phyloP scores from a whole-genome alignment of 495 filamentous ascomycete species.

The Trichoderma reesei region DNA sequence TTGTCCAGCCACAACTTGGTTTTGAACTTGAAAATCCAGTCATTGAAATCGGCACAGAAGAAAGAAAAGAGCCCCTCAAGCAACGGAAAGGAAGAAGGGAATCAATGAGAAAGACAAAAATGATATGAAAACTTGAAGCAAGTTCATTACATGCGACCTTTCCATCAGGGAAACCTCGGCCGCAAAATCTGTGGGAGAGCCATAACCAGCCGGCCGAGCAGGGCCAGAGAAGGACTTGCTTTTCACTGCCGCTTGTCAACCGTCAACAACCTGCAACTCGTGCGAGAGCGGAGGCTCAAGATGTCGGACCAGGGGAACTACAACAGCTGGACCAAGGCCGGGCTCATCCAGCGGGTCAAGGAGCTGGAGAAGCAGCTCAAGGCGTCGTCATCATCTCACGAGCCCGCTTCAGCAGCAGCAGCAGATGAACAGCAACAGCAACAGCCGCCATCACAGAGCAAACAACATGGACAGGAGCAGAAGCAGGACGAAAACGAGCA shows the following conservation, averaged over 20 bases:
- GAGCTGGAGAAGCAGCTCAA: constrained; percentile 52
- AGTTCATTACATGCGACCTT: constrained; percentile 5
- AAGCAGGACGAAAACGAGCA: not conserved
- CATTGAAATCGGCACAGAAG: not conserved
- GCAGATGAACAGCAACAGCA: not conserved
- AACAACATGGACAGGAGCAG: not conserved
- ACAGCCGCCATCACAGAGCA: too few relatives aligned
- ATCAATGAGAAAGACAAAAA: not conserved
- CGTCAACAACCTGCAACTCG: not conserved
- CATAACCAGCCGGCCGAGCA: not conserved
- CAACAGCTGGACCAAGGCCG: constrained; percentile 51
- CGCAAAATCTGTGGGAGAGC: constrained; percentile 2
- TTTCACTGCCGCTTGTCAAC: not conserved
- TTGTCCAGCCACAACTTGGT: not conserved
- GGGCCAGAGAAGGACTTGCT: not conserved
- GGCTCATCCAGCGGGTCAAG: constrained; percentile 54
- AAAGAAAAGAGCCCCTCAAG: not conserved
- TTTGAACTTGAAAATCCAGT: not conserved
- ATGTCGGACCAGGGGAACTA: constrained; percentile 25
- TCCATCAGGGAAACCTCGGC: not conserved
- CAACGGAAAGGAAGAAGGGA: not conserved
- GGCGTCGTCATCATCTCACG: not conserved
- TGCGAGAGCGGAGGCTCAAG: constrained; percentile 12
- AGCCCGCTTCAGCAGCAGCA: not conserved
- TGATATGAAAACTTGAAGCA: not conserved